phyloP scores from a whole-genome alignment of 2,329 filamentous ascomycete genomes.

The Remersonia thermophila region DNA sequence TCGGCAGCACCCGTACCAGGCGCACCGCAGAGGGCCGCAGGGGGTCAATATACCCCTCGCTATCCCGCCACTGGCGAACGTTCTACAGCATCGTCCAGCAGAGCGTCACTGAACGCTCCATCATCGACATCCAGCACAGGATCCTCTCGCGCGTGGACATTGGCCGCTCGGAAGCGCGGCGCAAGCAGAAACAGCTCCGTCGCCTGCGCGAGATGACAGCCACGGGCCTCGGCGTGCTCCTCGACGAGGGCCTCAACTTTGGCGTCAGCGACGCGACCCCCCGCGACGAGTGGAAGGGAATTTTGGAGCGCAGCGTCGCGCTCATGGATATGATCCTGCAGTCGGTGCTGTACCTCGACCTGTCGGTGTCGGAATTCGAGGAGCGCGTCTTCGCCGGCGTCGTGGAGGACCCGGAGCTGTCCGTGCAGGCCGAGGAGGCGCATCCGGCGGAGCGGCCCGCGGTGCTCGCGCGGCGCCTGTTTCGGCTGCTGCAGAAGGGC shows the following conservation, averaged over 20 bases:
- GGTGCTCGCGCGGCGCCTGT: conserved; percentile 53
- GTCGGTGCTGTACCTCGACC: conserved; percentile 53
- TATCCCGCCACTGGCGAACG: conserved; percentile 44
- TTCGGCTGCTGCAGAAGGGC: conserved; percentile 54
- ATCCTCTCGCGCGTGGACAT: conserved; percentile 69
- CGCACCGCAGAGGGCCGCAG: too few relatives aligned
- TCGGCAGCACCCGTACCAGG: too few relatives aligned
- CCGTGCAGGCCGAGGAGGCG: conserved; percentile 36
- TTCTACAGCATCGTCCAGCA: conserved; percentile 75
- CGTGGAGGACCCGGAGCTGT: conserved; percentile 47
- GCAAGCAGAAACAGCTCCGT: conserved; percentile 60
- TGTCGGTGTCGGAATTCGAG: conserved; percentile 51
- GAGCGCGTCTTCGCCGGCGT: conserved; percentile 50
- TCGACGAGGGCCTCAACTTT: conserved; percentile 72
- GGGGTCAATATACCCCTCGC: conserved; percentile 12
- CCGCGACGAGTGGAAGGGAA: conserved; percentile 49
- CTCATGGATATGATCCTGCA: conserved; percentile 77
- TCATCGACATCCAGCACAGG: conserved; percentile 56
- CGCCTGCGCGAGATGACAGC: conserved; percentile 69
- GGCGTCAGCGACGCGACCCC: conserved; percentile 35
- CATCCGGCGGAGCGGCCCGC: conserved; percentile 37
- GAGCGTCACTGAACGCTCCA: conserved; percentile 59
- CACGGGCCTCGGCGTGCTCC: conserved; percentile 72
- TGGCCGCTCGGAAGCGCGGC: conserved; percentile 60
- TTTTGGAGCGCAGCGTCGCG: conserved; percentile 67